Evolutionary conservation across 495 filamentous ascomycete species (phyloP).

Genomic region (Aspergillus mulundensis): DNA sequence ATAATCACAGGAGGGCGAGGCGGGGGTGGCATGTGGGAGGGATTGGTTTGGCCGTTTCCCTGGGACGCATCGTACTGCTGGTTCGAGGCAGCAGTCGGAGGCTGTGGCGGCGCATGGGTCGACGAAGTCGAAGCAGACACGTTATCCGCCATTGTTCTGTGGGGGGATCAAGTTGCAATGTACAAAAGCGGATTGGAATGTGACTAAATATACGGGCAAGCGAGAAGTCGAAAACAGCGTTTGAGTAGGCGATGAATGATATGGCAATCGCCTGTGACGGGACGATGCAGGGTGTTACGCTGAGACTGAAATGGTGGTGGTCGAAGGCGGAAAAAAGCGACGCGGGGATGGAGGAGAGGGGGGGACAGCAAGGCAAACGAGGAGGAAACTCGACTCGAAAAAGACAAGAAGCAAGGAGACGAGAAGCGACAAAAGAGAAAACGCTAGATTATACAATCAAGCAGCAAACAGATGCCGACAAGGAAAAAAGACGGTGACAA

Average conservation of each 20-base stretch:
- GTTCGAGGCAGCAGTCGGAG: slow-evolving; percentile 63
- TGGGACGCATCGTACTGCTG: slow-evolving; percentile 66
- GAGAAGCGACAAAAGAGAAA: slow-evolving; percentile 5
- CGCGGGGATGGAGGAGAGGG: slow-evolving; percentile 18
- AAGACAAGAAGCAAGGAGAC: slow-evolving; percentile 5
- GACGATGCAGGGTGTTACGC: slow-evolving; percentile 27
- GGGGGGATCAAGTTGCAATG: slow-evolving; percentile 19
- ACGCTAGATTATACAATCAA: slow-evolving; percentile 18
- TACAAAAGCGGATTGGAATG: slow-evolving; percentile 19
- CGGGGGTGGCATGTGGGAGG: slow-evolving; percentile 87
- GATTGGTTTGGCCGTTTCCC: slow-evolving; percentile 56
- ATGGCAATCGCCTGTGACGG: slow-evolving; percentile 23
- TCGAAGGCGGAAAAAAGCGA: slow-evolving; percentile 23
- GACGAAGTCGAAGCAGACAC: slow-evolving; percentile 49
- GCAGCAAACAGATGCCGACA: slow-evolving; percentile 17
- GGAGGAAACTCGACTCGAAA: slow-evolving; percentile 14
- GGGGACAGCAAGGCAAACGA: slow-evolving; percentile 4
- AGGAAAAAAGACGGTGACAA: slow-evolving; percentile 23
- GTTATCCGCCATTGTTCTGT: slow-evolving; percentile 64
- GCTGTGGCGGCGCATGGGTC: slow-evolving; percentile 59
- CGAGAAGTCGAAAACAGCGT: slow-evolving; percentile 16
- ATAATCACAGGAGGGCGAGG: slow-evolving; percentile 85
- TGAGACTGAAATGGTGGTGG: slow-evolving; percentile 20
- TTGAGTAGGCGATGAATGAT: slow-evolving; percentile 16
- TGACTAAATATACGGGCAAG: slow-evolving; percentile 18